Conservation (phyloP, 78 protist genomes). For the Monosiga brevicollis region DNA sequence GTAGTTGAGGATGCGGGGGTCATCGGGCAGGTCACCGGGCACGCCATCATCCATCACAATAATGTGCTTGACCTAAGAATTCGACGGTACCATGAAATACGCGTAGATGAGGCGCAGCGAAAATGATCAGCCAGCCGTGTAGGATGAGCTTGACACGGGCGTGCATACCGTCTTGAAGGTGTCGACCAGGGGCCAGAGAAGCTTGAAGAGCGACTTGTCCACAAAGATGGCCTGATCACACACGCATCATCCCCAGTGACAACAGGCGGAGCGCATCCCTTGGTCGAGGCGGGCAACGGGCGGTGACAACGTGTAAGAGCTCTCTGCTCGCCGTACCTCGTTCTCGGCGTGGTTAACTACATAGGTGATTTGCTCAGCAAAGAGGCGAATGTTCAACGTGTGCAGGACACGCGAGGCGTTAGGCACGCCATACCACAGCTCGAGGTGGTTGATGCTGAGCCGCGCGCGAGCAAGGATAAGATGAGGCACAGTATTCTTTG, state of each 20-base stretch:
- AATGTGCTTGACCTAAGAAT: too few relatives aligned
- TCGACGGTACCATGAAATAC: too few relatives aligned
- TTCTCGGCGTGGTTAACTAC: slow-evolving; percentile 16
- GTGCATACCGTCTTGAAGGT: neutral
- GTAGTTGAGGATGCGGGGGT: neutral
- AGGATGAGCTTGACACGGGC: too few relatives aligned
- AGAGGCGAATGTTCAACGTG: slow-evolving; percentile 16
- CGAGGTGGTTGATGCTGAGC: neutral
- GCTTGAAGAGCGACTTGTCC: neutral
- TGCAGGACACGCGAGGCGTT: neutral
- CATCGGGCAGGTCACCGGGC: neutral
- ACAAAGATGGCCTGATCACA: neutral
- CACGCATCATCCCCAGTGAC: too few relatives aligned
- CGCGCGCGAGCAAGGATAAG: neutral
- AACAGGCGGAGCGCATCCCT: too few relatives aligned
- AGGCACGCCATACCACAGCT: slow-evolving; percentile 6
- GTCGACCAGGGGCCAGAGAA: neutral
- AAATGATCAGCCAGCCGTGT: too few relatives aligned
- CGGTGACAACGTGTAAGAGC: too few relatives aligned
- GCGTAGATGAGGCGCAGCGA: too few relatives aligned
- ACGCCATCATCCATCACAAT: neutral
- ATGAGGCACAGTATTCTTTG: neutral
- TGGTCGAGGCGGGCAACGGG: too few relatives aligned
- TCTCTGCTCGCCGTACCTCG: too few relatives aligned
- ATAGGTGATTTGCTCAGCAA: neutral